A percentile compares a stretch with the other conserved stretches of the same genome.
phyloP scores from a whole-genome alignment of 176 grass and related monocot species.

The Neostapfia colusana region DNA sequence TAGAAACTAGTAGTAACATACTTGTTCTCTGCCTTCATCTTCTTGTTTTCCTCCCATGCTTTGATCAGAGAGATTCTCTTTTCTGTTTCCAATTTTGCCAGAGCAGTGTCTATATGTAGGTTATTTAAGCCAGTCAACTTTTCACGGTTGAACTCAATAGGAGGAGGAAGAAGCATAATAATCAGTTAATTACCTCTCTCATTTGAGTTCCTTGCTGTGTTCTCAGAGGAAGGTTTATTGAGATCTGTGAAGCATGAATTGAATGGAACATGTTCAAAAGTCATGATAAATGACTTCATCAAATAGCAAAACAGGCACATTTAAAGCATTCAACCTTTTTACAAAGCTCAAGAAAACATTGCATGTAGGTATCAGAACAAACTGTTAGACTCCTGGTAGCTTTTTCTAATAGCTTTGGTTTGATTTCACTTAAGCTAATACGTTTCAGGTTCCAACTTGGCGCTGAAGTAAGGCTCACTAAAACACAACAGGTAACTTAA shows the following conservation, averaged over 20 bases:
- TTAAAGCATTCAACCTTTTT: neutral
- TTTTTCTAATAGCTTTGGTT: neutral
- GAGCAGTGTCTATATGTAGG: constrained; percentile 51
- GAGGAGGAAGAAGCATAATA: neutral
- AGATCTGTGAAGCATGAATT: constrained; percentile 39
- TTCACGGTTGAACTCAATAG: neutral
- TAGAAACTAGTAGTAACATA: constrained; percentile 24
- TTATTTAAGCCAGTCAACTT: constrained; percentile 16
- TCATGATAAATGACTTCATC: neutral
- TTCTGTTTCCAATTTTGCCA: constrained; percentile 68
- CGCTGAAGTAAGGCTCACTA: neutral
- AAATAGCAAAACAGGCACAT: neutral
- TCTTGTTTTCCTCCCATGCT: constrained; percentile 86
- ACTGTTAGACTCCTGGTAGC: neutral
- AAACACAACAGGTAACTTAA: neutral
- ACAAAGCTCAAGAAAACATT: neutral
- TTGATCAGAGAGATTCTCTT: constrained; percentile 73
- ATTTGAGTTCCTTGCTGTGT: constrained; percentile 44
- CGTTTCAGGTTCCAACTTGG: neutral
- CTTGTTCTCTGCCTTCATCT: constrained; percentile 83
- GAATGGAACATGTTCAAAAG: neutral
- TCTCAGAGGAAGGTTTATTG: constrained; percentile 36
- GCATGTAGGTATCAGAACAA: neutral
- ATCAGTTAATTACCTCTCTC: constrained; percentile 51
- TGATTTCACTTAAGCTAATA: neutral